These are phyloP conservation scores for Gymnopus androsaceus DNA, from an alignment of 1,284 basidiomycete genomes.

Conservation along the genomic window DNA sequence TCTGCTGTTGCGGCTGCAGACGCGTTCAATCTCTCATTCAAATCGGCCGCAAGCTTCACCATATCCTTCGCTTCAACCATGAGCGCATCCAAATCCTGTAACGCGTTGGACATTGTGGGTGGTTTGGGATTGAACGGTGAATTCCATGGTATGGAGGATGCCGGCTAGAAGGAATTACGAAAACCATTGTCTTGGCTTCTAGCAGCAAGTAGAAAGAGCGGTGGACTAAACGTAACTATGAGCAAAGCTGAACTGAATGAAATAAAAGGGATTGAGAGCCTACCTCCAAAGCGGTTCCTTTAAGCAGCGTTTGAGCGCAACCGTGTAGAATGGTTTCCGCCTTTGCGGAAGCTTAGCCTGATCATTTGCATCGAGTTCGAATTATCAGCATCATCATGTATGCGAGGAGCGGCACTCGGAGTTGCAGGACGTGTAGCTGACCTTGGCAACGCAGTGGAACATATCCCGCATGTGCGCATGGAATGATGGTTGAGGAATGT, in stretches of 20 bases:
- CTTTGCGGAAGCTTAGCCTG: conserved; percentile 87
- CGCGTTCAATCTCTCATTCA: conserved; percentile 80
- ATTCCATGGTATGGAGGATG: conserved; percentile 74
- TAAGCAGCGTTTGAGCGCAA: conserved; percentile 75
- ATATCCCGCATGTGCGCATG: conserved; percentile 86
- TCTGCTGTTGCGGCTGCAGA: conserved; percentile 34
- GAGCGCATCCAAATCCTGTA: conserved; percentile 88
- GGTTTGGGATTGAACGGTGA: conserved; percentile 62
- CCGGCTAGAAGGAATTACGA: conserved; percentile 59
- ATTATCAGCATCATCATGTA: conserved; percentile 34
- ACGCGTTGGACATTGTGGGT: conserved; percentile 76
- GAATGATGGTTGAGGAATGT: conserved; percentile 91
- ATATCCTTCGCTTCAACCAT: conserved; percentile 94
- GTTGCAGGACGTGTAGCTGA: conserved; percentile 60
- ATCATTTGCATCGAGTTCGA: conserved; percentile 45
- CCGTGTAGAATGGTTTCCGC: conserved; percentile 89
- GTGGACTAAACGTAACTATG: no score
- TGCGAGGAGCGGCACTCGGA: no score
- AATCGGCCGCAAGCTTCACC: conserved; percentile 85
- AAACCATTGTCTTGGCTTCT: no score
- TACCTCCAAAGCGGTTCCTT: conserved; percentile 85
- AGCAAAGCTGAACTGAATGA: neutral
- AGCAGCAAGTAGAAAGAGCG: no score
- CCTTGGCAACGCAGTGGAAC: conserved; percentile 56
- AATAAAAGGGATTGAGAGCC: neutral